These are phyloP conservation scores for Alternaria infectoria DNA, from an alignment of 2,329 filamentous ascomycete genomes.

Conservation along the genomic window DNA sequence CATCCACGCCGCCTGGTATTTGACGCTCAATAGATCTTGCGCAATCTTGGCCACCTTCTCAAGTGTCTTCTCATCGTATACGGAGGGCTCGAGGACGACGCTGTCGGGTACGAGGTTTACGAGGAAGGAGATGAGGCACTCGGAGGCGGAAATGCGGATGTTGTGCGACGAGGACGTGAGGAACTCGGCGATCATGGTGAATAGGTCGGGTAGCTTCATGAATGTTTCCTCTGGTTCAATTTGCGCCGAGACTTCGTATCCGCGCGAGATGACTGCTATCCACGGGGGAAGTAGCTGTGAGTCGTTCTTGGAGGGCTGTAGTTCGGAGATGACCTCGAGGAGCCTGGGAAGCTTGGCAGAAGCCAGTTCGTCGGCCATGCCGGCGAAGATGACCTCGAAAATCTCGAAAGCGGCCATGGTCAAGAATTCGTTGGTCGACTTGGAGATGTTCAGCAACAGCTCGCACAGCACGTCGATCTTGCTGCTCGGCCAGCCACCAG, in stretches of 20 bases:
- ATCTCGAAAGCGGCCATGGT: constrained; percentile 97
- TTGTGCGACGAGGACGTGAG: constrained; percentile 88
- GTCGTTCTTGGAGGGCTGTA: constrained; percentile 91
- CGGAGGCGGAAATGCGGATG: constrained; percentile 91
- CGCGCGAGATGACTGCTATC: constrained; percentile 93
- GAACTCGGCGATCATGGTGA: constrained; percentile 79
- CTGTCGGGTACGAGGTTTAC: constrained; percentile 85
- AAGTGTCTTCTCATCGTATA: constrained; percentile 89
- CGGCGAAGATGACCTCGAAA: constrained; percentile 94
- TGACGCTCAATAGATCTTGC: constrained; percentile 79
- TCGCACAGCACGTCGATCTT: constrained; percentile 94
- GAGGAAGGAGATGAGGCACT: constrained; percentile 92
- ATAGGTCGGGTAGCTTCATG: constrained; percentile 83
- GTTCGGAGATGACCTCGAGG: constrained; percentile 87
- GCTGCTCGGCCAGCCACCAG: constrained; percentile 93
- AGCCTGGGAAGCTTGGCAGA: constrained; percentile 88
- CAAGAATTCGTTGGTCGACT: constrained; percentile 91
- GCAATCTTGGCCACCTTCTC: constrained; percentile 79
- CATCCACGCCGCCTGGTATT: constrained; percentile 92
- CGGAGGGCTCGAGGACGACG: constrained; percentile 84
- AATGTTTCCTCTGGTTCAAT: constrained; percentile 91
- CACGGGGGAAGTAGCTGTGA: constrained; percentile 93
- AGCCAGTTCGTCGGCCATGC: constrained; percentile 85
- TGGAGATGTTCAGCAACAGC: constrained; percentile 84
- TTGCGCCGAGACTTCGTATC: constrained; percentile 91